Conservation (phyloP, 164 flowering plant species). For the Echeveria elegans region DNA sequence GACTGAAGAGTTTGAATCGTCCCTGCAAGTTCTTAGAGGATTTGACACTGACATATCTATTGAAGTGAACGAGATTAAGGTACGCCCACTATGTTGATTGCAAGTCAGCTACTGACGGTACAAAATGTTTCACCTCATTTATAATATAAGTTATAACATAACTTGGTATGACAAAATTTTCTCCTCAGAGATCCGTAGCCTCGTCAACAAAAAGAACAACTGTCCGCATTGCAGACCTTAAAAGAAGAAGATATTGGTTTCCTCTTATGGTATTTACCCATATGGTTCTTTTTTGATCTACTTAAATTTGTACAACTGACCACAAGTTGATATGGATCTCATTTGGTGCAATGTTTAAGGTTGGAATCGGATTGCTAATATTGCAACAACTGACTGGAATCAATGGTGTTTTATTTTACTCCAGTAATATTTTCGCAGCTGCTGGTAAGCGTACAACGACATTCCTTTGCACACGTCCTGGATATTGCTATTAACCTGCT, state of each 20-base stretch:
- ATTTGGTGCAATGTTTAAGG: slow-evolving; percentile 27
- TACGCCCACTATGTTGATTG: slow-evolving; percentile 12
- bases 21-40: slow-evolving; percentile 95
- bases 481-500: neutral
- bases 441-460: slow-evolving; percentile 45
- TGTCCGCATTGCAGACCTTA: slow-evolving; percentile 51
- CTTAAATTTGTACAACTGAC: neutral
- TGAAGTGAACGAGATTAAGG: slow-evolving; percentile 98
- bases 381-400: slow-evolving; percentile 86
- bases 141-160: neutral
- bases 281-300: neutral
- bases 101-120: neutral
- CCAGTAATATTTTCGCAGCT: slow-evolving; percentile 65
- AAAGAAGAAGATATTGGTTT: slow-evolving; percentile 49
- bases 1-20: slow-evolving; percentile 92
- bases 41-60: slow-evolving; percentile 75
- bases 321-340: neutral
- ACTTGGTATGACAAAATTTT: neutral
- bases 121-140: neutral
- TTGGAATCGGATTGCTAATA: slow-evolving; percentile 77
- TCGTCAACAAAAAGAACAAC: slow-evolving; percentile 44
- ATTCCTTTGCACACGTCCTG: neutral
- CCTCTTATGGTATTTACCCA: slow-evolving; percentile 45
- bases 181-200: slow-evolving; percentile 50
- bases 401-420: slow-evolving; percentile 84